Evolutionary conservation across 768 basidiomycete genomes (phyloP), one percentile per base, ranked within the genome.

Genomic region (Tremella mesenterica): DNA sequence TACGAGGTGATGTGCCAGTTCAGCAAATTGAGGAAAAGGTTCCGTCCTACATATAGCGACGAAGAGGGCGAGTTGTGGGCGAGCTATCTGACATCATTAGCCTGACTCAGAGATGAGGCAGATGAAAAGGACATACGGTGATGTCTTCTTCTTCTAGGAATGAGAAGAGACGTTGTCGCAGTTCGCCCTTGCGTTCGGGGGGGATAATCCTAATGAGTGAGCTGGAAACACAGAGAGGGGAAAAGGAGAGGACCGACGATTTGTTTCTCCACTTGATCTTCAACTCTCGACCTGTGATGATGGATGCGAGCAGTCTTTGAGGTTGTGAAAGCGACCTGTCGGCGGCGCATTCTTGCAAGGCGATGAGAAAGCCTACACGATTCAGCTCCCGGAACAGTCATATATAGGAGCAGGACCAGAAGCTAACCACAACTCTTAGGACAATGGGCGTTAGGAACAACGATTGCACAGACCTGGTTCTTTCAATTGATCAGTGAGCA

Each of bases 201-300:
- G 71, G 70, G 0, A 73, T 64, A 21, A 69, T 34, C 1, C 63
- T 69, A 44, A 8, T 5, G 0, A n/a, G 16, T 16, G 3, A 3
- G 18, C 50, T 31, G 41, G 44, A 21, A 12, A n/a, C 13, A 16
- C 9, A 29, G 30, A 10, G 27, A 9, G 7, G 5, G 46, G 13
- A 4, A 0, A 3, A 0, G 38, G 36, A 10, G 23, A 26, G 25
- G 27, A 18, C 67, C 59, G 44, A 72, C 71, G 56, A 39, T 56
- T 73, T 73, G 34, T 63, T 69, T 39, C 71, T 57, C 71, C 71
- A 73, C 54, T 71, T 73, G 8, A 62, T 70, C 49, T 71, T 69
- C n/a, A 71, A 53, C 51, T 73, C 71, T 36, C 71, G 48, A 6
- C 59, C 70, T 7, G 70, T 60, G 14, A 71, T 61, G 21, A 73